phyloP scores from a whole-genome alignment of 306 rosid species.

The Citrullus colocynthis region DNA sequence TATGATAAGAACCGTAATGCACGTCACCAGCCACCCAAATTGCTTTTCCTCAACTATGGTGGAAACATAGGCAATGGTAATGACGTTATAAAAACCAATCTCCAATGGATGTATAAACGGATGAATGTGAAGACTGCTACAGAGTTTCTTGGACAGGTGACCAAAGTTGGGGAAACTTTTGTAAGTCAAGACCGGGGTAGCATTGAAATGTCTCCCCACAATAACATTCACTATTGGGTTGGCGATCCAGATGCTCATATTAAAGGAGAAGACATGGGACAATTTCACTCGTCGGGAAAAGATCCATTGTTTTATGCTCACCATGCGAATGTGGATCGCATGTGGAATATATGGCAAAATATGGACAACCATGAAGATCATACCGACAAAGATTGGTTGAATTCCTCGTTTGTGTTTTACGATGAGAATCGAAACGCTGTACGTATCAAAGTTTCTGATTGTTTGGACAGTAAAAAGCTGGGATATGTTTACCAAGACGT shows the following conservation, averaged over 20 bases:
- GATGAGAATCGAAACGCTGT: slow-evolving; percentile 46
- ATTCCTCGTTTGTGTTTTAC: slow-evolving; percentile 13
- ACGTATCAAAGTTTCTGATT: slow-evolving; percentile 48
- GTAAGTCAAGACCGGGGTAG: too few species aligned
- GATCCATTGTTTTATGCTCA: slow-evolving; percentile 55
- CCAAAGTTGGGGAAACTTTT: too few species aligned
- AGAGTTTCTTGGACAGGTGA: slow-evolving; percentile 35
- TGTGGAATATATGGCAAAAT: slow-evolving; percentile 59
- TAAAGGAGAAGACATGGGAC: slow-evolving; percentile 45
- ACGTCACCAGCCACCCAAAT: slow-evolving; percentile 42
- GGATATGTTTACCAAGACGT: slow-evolving; percentile 60
- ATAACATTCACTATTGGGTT: background rate
- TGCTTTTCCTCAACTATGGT: slow-evolving; percentile 20
- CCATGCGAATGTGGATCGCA: slow-evolving; percentile 52
- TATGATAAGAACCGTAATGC: slow-evolving; percentile 13
- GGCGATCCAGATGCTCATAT: slow-evolving; percentile 10
- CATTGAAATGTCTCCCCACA: background rate
- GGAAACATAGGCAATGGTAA: too few species aligned
- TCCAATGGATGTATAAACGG: slow-evolving; percentile 45
- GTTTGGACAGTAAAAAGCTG: slow-evolving; percentile 30
- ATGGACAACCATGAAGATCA: slow-evolving; percentile 24
- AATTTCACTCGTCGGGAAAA: slow-evolving; percentile 47
- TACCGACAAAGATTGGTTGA: slow-evolving; percentile 43
- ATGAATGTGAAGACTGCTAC: slow-evolving; percentile 39
- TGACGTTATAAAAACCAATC: slow-evolving; percentile 12